phyloP scores from a whole-genome alignment of 179 eudicot species.

The Camellia oleifera region DNA sequence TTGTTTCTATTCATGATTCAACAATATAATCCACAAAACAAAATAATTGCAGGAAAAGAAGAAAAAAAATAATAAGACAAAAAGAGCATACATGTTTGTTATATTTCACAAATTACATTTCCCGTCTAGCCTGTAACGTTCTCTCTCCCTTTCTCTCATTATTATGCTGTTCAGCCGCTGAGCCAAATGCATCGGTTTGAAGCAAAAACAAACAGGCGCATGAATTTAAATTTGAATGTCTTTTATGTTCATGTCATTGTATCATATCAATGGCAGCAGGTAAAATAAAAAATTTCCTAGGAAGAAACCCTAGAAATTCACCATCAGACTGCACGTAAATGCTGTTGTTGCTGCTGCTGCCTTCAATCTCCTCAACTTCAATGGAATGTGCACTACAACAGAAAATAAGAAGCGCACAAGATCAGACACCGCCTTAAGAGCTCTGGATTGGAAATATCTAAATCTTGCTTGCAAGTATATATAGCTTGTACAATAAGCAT shows the following conservation, averaged over 20 bases:
- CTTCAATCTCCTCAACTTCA: conserved; percentile 66
- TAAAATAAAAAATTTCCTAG: conserved; percentile 61
- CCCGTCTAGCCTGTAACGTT: neutral
- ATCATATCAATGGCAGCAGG: conserved; percentile 80
- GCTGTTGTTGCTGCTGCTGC: conserved; percentile 26
- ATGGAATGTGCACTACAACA: conserved; percentile 62
- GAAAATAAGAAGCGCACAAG: neutral
- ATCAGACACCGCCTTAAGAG: neutral
- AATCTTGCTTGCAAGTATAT: neutral
- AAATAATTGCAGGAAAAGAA: too few relatives aligned
- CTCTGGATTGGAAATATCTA: neutral
- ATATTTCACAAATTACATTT: too few relatives aligned
- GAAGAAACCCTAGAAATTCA: conserved; percentile 88
- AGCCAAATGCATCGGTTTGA: neutral
- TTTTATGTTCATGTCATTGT: conserved; percentile 15
- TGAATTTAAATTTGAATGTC: neutral
- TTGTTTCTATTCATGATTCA: neutral
- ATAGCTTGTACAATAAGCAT: neutral
- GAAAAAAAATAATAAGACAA: too few relatives aligned
- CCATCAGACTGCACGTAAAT: conserved; percentile 91
- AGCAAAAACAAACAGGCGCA: neutral
- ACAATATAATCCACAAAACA: too few relatives aligned
- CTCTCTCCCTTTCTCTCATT: neutral
- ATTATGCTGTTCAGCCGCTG: neutral
- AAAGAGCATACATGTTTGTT: neutral